Base-by-base conservation (phyloP, 768 basidiomycete genomes). In the Rubroboletus pulcherrimus region DNA sequence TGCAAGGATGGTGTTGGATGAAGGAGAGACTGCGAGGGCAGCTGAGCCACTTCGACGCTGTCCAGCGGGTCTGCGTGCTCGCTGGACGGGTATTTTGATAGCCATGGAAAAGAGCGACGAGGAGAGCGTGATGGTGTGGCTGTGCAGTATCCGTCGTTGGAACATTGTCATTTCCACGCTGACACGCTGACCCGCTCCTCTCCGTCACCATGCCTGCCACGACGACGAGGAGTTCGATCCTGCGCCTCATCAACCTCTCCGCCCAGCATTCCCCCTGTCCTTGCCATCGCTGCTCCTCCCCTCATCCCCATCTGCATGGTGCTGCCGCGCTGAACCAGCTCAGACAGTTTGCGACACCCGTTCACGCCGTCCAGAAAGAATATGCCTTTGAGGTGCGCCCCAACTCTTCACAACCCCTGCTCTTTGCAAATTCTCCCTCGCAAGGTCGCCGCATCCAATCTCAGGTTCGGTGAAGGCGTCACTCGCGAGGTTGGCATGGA, bases 401-500 rank as follows among this genome's bases (percentile, higher is more conserved):
- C 35, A 26, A 6, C 26, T 3, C 46, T 26, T n/a, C n/a, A 39
- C 24, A 10, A 3, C 40, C 19, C 30, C 26, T 12, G 53, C 42
- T 35, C 45, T 35, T 24, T 42, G 7, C 53, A 14, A 38, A 49
- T 24, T n/a, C 7, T 15, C 19, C 31, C 29, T 7, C 17, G 8
- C 24, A 55, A 91, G 89, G 84, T 93, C 42, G 87, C 93, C 12
- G 93, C 93, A 5, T 85, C 89, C 40, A 93, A 95, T 71, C 72
- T 96, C 57, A 78, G 93, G 48, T 96, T 95, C 65, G 93, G 93
- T 2, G 87, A 93, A 58, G 93, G 93, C 31, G 93, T 93, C 35
- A 94, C 93, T 4, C 78, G 79, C 38, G 93, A 95, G 71, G 89
- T 95, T 30, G 93, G 93, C 34, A 92, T 94, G 88, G 93, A 94